Base-by-base conservation (phyloP, 2,329 filamentous ascomycete species). In the Coniochaeta ligniaria region DNA sequence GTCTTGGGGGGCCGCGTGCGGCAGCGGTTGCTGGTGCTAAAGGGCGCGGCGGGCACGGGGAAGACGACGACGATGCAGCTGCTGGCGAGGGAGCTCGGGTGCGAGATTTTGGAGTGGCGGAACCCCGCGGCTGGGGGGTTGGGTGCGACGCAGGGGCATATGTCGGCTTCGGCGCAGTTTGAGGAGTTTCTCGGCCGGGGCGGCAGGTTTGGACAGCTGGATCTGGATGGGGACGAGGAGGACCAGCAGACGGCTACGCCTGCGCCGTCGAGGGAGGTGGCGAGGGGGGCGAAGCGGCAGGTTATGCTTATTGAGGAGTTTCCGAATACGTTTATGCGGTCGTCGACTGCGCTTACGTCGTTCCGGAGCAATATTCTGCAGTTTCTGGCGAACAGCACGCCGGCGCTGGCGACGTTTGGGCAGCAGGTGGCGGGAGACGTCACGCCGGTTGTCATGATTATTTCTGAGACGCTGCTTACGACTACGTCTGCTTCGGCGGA, bases 21-120 rank as follows among this genome's bases (percentile, higher is more conserved):
- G 62, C 86, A 96, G 78, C 84, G 90, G 62, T 71, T 97, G 61
- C 81, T 97, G 61, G 80, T 99, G 31, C 79, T 99, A 50, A 96
- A 96, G 73, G 95, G 95, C 12, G 87, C 92, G 36, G 93, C 95
- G 47, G 95, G 95, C 22, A 90, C 91, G 36, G 95, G 92, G 33
- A 99, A 99, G 76, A 98, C 95, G 0, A 92, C 92, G 0, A 96
- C 94, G 0, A 70, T 98, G 59, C 83, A 84, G 12, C 77, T 96
- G 24, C 81, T 99, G 38, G 89, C 93, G 5, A 85, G 85, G 64
- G 85, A 89, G n/a, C 78, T 98, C 77, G 83, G 82, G 1, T 87
- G 89, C 62, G 85, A 93, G 63, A 76, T 98, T 33, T 77, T 95
- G 35, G 92, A 98, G 73, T 99, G 95, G 95, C 90, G 86, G 70